Evolutionary conservation across 495 filamentous ascomycete genomes (phyloP).

Genomic region (Neurospora sublineolata): DNA sequence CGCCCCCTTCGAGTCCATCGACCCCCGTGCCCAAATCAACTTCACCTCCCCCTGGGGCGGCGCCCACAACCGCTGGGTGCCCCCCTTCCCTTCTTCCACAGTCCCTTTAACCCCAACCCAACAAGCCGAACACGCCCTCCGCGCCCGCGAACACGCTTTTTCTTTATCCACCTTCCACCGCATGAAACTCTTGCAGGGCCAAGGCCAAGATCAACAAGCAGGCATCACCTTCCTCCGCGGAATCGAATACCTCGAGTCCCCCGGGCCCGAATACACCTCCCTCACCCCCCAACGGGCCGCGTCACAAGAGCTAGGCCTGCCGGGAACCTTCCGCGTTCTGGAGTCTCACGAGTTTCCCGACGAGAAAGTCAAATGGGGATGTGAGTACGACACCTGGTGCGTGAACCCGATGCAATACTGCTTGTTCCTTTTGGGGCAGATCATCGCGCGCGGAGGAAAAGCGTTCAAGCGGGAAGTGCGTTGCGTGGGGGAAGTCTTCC

Average conservation of each 20-base stretch:
- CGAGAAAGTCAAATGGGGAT: conserved; percentile 40
- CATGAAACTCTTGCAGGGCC: conserved; percentile 31
- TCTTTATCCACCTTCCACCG: conserved; percentile 39
- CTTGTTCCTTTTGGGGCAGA: conserved; percentile 40
- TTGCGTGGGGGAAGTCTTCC: conserved; percentile 37
- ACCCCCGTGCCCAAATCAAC: conserved; percentile 37
- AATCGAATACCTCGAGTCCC: conserved; percentile 49
- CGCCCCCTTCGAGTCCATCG: conserved; percentile 30
- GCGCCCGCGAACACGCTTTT: conserved; percentile 35
- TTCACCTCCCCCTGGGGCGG: conserved; percentile 58
- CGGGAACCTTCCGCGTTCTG: conserved; percentile 31
- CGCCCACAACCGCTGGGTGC: conserved; percentile 48
- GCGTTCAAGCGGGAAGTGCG: conserved; percentile 31
- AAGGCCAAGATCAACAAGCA: conserved; percentile 26
- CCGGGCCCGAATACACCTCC: conserved; percentile 21
- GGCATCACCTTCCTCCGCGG: conserved; percentile 45
- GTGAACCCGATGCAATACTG: conserved; percentile 55
- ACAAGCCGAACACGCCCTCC: conserved; percentile 2
- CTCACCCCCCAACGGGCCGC: conserved; percentile 17
- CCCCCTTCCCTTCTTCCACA: conserved; percentile 16
- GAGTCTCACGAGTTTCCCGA: conserved; percentile 29
- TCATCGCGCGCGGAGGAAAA: conserved; percentile 39
- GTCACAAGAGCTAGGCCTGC: conserved; percentile 30
- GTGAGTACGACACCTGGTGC: conserved; percentile 45
- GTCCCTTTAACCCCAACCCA: not conserved